Evolutionary conservation across 2,329 filamentous ascomycete genomes (phyloP), one percentile per base, ranked within the genome.

Genomic region (Paraphaeosphaeria sporulosa): DNA sequence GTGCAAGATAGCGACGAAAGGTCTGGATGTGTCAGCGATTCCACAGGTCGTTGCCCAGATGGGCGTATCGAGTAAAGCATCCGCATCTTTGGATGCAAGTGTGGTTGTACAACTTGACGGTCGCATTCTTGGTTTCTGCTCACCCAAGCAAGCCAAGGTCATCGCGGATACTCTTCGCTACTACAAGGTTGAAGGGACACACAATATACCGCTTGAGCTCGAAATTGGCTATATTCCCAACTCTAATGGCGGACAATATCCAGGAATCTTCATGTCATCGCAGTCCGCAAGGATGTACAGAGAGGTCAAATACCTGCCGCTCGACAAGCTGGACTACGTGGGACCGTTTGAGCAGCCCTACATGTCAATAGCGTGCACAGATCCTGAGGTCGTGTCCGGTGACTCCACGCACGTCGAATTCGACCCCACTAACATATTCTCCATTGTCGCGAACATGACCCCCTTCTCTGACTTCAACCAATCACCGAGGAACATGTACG

Each of bases 401-500:
- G 86, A 94, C 71, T 93, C 93, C 4, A 97, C 93, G 0, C 95
- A 99, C 74, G 93, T 98, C 47, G 95, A 99, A 78, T 92, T 91
- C 71, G 90, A 94, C 59, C 94, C 95, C 1, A 99, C 95, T 34
- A 95, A 98, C 79, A 98, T 99, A 66, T 87, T 99, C 27, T 98
- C 94, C 8, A 98, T 99, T 66, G 86, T 99, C 54, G 95, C 95
- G 71, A 98, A 98, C 80, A 96, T 97, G 90, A 99, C 95, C 0
- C 95, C 95, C 3, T 99, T 99, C 81, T 97, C 94, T 49, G 93
- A 99, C 77, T 97, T 97, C 82, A 99, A 99, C 80, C 95, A 99
- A 79, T 97, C 94, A 15, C 95, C 95, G 1, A 86, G 95, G 86
- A 99, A 99, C 81, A 98, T 98, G 94, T 99, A 98, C 77, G 30